phyloP scores from a whole-genome alignment of 2,329 filamentous ascomycete species.

The Decorospora gaudefroyi region DNA sequence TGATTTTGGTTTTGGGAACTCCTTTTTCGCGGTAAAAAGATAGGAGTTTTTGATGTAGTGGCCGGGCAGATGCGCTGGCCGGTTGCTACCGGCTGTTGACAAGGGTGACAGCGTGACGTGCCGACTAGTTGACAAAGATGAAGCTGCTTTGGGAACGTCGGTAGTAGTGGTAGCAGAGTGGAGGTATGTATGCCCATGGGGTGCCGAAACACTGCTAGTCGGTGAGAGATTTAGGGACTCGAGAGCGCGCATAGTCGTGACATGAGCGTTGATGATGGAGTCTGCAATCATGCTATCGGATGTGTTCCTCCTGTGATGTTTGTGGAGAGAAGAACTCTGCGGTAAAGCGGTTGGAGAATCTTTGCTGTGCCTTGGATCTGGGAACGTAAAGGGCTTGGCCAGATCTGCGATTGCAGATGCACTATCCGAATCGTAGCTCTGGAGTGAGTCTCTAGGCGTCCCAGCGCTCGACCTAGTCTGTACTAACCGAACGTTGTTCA shows the following conservation, averaged over 20 bases:
- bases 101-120: constrained; percentile 27
- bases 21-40: constrained; percentile 32
- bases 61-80: constrained; percentile 24
- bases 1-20: constrained; percentile 31
- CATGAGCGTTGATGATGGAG: constrained; percentile 39
- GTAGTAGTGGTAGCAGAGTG: constrained; percentile 5
- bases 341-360: background rate
- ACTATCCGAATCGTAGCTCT: constrained; percentile 15
- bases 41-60: constrained; percentile 39
- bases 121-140: constrained; percentile 25
- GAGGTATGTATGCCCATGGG: constrained; percentile 15
- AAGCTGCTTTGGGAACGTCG: constrained; percentile 13
- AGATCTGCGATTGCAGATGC: constrained; percentile 9
- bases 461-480: constrained; percentile 26
- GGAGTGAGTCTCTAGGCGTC: constrained; percentile 26
- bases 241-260: constrained; percentile 35
- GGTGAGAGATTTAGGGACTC: constrained; percentile 26
- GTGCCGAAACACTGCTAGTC: constrained; percentile 13
- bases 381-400: constrained; percentile 6
- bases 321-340: constrained; percentile 4
- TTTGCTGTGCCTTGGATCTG: background rate
- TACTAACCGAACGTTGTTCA: constrained; percentile 28
- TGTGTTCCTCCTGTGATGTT: constrained; percentile 28
- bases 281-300: constrained; percentile 34
- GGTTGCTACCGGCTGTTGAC: constrained; percentile 17